Conservation (phyloP, 1,284 basidiomycete genomes). For the Flammula alnicola region DNA sequence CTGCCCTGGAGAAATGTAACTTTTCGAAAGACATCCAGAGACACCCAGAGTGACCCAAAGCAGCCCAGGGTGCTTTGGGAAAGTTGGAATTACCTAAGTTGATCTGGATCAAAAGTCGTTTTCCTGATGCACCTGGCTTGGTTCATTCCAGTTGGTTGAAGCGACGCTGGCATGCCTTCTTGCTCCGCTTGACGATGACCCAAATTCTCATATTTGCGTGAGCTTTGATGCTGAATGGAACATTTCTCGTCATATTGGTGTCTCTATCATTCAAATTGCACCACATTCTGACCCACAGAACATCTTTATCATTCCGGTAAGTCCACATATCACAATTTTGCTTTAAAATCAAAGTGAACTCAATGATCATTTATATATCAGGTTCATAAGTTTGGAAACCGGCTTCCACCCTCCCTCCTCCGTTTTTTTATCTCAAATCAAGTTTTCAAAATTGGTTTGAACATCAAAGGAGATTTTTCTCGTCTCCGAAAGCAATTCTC, state of each 20-base stretch:
- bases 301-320: slow-evolving; percentile 13
- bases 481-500: slow-evolving; percentile 15
- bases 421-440: slow-evolving; percentile 5
- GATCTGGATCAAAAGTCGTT: too few relatives aligned
- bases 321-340: too few relatives aligned
- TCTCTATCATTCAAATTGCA: slow-evolving; percentile 8
- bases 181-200: not conserved
- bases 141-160: slow-evolving; percentile 5
- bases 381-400: slow-evolving; percentile 4
- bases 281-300: not conserved
- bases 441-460: slow-evolving; percentile 16
- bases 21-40: too few relatives aligned
- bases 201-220: slow-evolving; percentile 4
- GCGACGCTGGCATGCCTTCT: not conserved
- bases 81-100: too few relatives aligned
- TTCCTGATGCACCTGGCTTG: not conserved
- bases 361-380: not conserved
- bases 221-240: slow-evolving; percentile 18
- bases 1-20: too few relatives aligned
- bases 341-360: not conserved
- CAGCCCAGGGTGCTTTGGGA: too few relatives aligned
- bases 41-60: too few relatives aligned
- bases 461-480: slow-evolving; percentile 12
- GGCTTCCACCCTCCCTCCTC: slow-evolving; percentile 4
- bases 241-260: slow-evolving; percentile 1